These are phyloP conservation scores for Cyclotella choctawhatcheeana DNA, from an alignment of 108 stramenopile species.

Conservation along the genomic window DNA sequence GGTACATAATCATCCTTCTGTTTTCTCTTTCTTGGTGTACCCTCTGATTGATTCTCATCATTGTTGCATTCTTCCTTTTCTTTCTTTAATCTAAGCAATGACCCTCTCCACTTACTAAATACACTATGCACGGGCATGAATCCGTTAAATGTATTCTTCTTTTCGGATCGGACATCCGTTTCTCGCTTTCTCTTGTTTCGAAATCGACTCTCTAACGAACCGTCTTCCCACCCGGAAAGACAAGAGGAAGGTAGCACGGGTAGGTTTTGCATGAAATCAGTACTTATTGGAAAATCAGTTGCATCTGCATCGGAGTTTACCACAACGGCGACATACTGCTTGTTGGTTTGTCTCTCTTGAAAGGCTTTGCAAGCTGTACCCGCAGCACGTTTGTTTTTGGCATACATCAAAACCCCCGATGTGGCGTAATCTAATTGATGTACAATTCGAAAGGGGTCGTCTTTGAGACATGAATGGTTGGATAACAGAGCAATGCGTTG, in stretches of 20 bases:
- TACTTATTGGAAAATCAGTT: slow-evolving; percentile 9
- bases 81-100: slow-evolving; percentile 24
- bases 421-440: slow-evolving; percentile 94
- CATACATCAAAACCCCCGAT: slow-evolving; percentile 75
- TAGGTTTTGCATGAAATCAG: slow-evolving; percentile 34
- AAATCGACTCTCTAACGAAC: slow-evolving; percentile 49
- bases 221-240: slow-evolving; percentile 37
- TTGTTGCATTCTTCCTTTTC: slow-evolving; percentile 5
- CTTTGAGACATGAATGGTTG: slow-evolving; percentile 58
- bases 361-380: slow-evolving; percentile 59
- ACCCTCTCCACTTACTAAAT: slow-evolving; percentile 72
- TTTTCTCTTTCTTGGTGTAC: neutral
- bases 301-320: neutral
- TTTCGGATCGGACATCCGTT: slow-evolving; percentile 27
- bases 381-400: slow-evolving; percentile 62
- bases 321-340: slow-evolving; percentile 82
- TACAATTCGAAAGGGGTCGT: slow-evolving; percentile 77
- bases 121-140: slow-evolving; percentile 73
- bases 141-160: slow-evolving; percentile 67
- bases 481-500: slow-evolving; percentile 42
- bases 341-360: slow-evolving; percentile 62
- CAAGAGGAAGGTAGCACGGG: slow-evolving; percentile 33
- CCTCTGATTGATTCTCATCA: slow-evolving; percentile 10
- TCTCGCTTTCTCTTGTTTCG: slow-evolving; percentile 56
- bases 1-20: slow-evolving; percentile 17